Base-by-base conservation (phyloP, 2,329 filamentous ascomycete species). In the Monilinia polystroma region DNA sequence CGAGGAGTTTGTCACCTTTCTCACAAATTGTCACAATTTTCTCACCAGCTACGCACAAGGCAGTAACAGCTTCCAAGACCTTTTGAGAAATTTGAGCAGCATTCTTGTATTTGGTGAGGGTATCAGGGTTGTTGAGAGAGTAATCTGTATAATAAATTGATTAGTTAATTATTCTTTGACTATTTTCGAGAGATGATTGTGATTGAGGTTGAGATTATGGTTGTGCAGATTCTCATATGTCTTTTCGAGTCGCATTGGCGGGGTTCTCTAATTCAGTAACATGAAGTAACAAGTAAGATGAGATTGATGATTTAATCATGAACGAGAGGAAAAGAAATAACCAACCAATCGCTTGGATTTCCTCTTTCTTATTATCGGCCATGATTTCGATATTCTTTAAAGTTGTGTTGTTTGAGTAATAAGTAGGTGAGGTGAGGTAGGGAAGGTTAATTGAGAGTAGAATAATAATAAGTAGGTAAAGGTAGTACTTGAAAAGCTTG, bases 71-170 rank as follows among this genome's bases (percentile, higher is more conserved):
- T 75, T 93, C 92, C 73, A 99, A 87, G 74, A 96, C 94, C 83
- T 94, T 97, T 80, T 97, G 92, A 63, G 94, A 95, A 81, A 99
- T 98, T 79, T 91, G 85, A 71, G 91, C 94, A 67, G 95, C 95
- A 72, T 91, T 93, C 89, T 97, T 98, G 87, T 98, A 98, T 86
- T 98, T 99, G 82, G 95, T 98, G 75, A 99, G 86, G 76, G 93
- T 97, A 79, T 96, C 91, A 70, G 91, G 92, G 84, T 96, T 95
- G 80, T 88, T 91, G 80, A 97, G 87, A 73, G 91, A 86, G 83
- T 96, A 93, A 79, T 96, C 92, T 96, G 63, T 8, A 18, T 11
- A 7, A 7, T 58, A 3, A 8, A 29, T 20, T 14, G 2, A 16
- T 66, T 45, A 66, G 64, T 35, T 20, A 20, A 23, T 51, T 16